phyloP scores from a whole-genome alignment of 176 grass and related monocot genomes.

The Metroxylon sagu region DNA sequence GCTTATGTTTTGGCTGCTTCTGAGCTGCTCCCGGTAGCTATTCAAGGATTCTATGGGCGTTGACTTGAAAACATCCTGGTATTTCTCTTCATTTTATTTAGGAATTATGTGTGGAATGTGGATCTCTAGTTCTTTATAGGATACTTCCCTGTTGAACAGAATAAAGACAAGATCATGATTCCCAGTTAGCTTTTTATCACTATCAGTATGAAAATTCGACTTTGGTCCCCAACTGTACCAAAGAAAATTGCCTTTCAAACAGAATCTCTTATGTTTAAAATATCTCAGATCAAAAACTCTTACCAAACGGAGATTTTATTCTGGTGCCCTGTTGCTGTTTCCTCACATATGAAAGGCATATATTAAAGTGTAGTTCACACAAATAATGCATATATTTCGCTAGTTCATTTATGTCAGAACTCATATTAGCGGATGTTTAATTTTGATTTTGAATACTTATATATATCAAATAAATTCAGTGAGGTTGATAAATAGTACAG shows the following conservation, averaged over 20 bases:
- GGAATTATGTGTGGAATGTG: background rate
- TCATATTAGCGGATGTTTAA: background rate
- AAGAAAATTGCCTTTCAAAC: background rate
- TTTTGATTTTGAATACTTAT: background rate
- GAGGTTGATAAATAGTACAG: no score
- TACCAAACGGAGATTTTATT: constrained; percentile 82
- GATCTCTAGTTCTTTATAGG: background rate
- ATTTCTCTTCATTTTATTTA: constrained; percentile 2
- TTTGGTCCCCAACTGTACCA: no score
- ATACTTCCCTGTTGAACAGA: background rate
- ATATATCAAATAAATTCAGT: no score
- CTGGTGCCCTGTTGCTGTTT: constrained; percentile 59
- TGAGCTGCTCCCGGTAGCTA: constrained; percentile 61
- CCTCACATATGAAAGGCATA: constrained; percentile 67
- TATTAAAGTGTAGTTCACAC: constrained; percentile 45
- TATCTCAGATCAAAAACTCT: background rate
- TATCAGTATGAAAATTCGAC: no score
- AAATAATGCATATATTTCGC: background rate
- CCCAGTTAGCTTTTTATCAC: no score
- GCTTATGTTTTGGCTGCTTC: constrained; percentile 76
- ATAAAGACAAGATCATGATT: background rate
- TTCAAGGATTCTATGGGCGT: constrained; percentile 83
- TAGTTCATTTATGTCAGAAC: background rate
- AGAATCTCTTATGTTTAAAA: background rate
- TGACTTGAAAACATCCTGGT: constrained; percentile 74